Evolutionary conservation across 225 moss, liverwort and hornwort species (phyloP).

Genomic region (Ulota crispa): DNA sequence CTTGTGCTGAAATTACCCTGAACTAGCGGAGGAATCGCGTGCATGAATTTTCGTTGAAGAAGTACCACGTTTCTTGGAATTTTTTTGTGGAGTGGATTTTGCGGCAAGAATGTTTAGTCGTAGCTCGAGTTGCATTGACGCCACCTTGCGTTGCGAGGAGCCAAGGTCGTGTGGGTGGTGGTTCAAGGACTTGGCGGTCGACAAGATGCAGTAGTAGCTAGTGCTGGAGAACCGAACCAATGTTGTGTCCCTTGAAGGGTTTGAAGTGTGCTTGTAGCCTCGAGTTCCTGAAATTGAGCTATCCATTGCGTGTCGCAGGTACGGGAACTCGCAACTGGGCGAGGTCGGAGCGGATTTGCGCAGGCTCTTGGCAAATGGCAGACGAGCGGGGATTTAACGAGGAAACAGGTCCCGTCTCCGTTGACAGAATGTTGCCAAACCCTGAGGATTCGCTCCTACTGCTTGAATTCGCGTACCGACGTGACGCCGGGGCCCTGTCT

Average conservation of each 20-base stretch:
- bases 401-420: conserved; percentile 7
- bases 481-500: background rate
- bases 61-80: background rate
- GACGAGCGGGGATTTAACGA: conserved; percentile 14
- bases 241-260: conserved; percentile 4
- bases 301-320: conserved; percentile 24
- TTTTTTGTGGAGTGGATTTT: background rate
- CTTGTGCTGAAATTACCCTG: background rate
- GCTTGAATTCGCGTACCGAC: background rate
- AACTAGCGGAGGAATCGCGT: background rate
- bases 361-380: conserved; percentile 32
- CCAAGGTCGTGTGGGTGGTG: background rate
- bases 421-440: conserved; percentile 1
- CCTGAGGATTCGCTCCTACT: conserved; percentile 17
- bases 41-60: background rate
- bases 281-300: conserved; percentile 6
- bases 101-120: background rate
- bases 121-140: conserved; percentile 11
- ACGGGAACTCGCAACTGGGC: background rate
- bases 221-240: background rate
- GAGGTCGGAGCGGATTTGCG: conserved; percentile 5
- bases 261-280: background rate
- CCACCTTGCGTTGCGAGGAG: conserved; percentile 7
- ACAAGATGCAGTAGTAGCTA: background rate
- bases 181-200: background rate